Conservation (phyloP, 768 basidiomycete genomes). For the Russula earlei region DNA sequence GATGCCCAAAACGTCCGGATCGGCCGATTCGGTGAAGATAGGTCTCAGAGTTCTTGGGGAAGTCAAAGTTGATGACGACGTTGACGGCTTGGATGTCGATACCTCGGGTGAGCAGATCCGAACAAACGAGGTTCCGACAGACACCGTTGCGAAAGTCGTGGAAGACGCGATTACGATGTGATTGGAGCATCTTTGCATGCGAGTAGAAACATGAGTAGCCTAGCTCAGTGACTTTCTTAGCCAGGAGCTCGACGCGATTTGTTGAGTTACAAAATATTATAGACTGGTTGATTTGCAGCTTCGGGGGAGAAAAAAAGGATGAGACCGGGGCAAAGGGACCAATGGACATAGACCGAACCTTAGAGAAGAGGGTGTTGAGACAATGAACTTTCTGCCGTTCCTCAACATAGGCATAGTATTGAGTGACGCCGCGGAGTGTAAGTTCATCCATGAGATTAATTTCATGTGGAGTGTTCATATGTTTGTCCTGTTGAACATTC, state of each 20-base stretch:
- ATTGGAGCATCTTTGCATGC: constrained; percentile 98
- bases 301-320: constrained; percentile 9
- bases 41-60: constrained; percentile 98
- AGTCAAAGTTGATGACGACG: constrained; percentile 99
- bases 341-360: constrained; percentile 41
- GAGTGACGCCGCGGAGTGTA: constrained; percentile 94
- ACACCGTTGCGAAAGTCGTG: constrained; percentile 99
- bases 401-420: constrained; percentile 99
- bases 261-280: constrained; percentile 99
- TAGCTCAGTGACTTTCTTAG: constrained; percentile 98
- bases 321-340: background rate
- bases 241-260: constrained; percentile 97
- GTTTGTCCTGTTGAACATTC: constrained; percentile 59
- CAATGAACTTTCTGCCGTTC: constrained; percentile 99
- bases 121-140: constrained; percentile 97
- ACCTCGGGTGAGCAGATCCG: constrained; percentile 94
- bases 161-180: constrained; percentile 98
- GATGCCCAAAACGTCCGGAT: constrained; percentile 93
- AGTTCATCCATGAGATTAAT: constrained; percentile 99
- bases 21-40: constrained; percentile 98
- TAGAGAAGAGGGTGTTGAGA: constrained; percentile 97
- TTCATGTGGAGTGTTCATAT: constrained; percentile 93
- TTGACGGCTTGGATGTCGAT: constrained; percentile 99
- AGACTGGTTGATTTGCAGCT: constrained; percentile 99
- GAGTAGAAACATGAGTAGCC: constrained; percentile 99